phyloP scores from a whole-genome alignment of 2,329 filamentous ascomycete genomes.

The Alternaria postmessia region DNA sequence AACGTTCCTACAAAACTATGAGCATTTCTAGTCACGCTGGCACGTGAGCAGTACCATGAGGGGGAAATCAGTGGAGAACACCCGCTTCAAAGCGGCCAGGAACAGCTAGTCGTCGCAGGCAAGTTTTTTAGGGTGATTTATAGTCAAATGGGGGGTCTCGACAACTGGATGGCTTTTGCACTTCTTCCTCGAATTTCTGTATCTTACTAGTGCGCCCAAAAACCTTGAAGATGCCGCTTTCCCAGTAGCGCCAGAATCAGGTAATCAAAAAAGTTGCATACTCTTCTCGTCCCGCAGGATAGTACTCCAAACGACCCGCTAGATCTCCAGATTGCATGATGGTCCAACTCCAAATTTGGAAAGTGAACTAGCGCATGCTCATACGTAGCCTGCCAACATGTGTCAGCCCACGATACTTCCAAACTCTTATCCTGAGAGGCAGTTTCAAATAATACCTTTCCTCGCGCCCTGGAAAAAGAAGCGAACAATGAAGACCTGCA shows the following conservation, averaged over 20 bases:
- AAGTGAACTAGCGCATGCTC: slow-evolving; percentile 11
- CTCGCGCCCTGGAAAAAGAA: slow-evolving; percentile 97
- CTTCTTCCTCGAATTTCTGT: not conserved
- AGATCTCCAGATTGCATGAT: not conserved
- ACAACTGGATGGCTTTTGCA: not conserved
- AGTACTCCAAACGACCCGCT: not conserved
- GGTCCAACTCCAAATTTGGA: not conserved
- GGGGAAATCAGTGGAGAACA: not conserved
- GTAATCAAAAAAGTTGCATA: not conserved
- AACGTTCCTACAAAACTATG: not conserved
- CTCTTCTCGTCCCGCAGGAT: not conserved
- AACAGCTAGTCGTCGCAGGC: not conserved
- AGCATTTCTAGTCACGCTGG: not conserved
- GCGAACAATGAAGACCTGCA: slow-evolving; percentile 96
- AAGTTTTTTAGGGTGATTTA: not conserved
- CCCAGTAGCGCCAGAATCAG: slow-evolving; percentile 12
- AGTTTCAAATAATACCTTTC: slow-evolving; percentile 60
- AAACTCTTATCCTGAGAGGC: slow-evolving; percentile 2
- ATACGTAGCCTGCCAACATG: slow-evolving; percentile 36
- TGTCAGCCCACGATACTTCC: slow-evolving; percentile 23
- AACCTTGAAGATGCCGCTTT: slow-evolving; percentile 1
- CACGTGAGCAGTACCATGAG: not conserved
- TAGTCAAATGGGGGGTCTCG: not conserved
- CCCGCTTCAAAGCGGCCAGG: not conserved
- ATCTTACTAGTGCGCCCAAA: slow-evolving; percentile 3